Evolutionary conservation across 129 eudicot species (phyloP).

Genomic region (Mikania micrantha): DNA sequence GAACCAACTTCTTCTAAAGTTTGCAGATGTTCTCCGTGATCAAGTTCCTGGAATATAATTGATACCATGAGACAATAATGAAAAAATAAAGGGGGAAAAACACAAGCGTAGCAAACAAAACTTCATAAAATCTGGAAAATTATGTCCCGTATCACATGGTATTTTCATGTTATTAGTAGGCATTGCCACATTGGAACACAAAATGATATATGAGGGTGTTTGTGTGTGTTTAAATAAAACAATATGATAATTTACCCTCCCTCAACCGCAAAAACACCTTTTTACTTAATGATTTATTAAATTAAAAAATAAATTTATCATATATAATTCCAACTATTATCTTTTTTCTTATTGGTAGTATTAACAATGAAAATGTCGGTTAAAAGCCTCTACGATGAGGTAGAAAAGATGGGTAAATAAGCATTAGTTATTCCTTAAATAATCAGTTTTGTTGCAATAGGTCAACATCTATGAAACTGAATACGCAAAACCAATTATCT

Average conservation of each 20-base stretch:
- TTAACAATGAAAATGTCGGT: background rate
- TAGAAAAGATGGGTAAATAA: background rate
- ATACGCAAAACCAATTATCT: no score
- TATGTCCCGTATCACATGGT: background rate
- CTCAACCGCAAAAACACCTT: background rate
- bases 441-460: background rate
- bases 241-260: background rate
- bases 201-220: background rate
- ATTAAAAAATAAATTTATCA: background rate
- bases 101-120: background rate
- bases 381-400: background rate
- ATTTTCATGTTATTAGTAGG: background rate
- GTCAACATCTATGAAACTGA: no score
- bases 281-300: background rate
- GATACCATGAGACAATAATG: background rate
- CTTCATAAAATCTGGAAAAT: background rate
- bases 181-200: background rate
- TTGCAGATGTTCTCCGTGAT: slow-evolving; percentile 41
- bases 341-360: background rate
- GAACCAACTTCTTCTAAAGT: slow-evolving; percentile 52
- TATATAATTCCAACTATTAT: background rate
- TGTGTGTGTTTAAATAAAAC: background rate
- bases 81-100: background rate
- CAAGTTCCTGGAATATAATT: slow-evolving; percentile 51
- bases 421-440: background rate